Evolutionary conservation across 2,329 filamentous ascomycete species (phyloP).

Genomic region (Pyrenophora teres): DNA sequence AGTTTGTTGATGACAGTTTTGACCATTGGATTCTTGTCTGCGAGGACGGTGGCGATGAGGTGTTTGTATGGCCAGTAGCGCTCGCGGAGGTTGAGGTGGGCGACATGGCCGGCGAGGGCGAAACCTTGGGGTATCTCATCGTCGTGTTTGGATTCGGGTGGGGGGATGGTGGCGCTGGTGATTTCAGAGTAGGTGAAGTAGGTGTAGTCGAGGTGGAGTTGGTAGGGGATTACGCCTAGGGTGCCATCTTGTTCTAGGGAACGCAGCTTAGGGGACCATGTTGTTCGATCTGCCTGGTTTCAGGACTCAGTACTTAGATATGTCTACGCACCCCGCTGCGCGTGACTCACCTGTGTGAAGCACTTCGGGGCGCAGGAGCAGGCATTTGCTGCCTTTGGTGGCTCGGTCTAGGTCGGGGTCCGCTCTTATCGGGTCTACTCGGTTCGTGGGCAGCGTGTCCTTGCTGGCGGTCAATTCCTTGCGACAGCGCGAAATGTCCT

Average conservation of each 20-base stretch:
- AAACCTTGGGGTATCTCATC: conserved; percentile 85
- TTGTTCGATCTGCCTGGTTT: conserved; percentile 64
- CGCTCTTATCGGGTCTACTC: conserved; percentile 62
- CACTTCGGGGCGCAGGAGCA: conserved; percentile 53
- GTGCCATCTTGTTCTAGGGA: conserved; percentile 71
- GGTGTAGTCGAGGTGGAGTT: conserved; percentile 77
- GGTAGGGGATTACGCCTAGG: conserved; percentile 74
- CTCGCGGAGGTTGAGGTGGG: conserved; percentile 87
- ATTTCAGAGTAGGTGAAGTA: conserved; percentile 90
- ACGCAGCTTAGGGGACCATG: conserved; percentile 73
- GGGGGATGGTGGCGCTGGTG: conserved; percentile 73
- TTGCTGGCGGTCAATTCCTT: conserved; percentile 66
- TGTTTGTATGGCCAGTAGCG: conserved; percentile 84
- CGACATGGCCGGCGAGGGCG: conserved; percentile 89
- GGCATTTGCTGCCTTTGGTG: conserved; percentile 50
- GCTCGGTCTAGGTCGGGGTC: conserved; percentile 67
- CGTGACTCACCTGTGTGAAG: conserved; percentile 43
- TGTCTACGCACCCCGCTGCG: conserved; percentile 3
- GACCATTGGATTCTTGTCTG: conserved; percentile 85
- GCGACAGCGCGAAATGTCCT: conserved; percentile 73
- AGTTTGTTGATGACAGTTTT: conserved; percentile 95
- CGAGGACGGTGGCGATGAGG: conserved; percentile 80
- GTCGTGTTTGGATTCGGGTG: conserved; percentile 71
- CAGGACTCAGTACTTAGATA: conserved; percentile 39
- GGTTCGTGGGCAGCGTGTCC: conserved; percentile 68